phyloP scores from a whole-genome alignment of 108 stramenopile species.

The Nitzschia putrida region DNA sequence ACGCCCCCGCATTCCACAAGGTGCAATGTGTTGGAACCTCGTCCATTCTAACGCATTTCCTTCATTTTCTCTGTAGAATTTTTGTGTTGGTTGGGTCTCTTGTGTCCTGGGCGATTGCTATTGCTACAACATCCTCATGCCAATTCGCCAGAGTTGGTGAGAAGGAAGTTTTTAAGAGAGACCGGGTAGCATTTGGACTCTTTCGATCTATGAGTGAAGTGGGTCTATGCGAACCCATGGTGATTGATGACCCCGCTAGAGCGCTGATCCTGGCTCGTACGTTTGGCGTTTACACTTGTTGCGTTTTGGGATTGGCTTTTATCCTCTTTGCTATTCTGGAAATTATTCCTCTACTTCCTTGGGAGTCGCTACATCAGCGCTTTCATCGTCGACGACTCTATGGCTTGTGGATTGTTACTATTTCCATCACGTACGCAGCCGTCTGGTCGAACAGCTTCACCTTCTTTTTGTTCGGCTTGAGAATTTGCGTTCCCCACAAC shows the following conservation, averaged over 20 bases:
- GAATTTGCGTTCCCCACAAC: neutral
- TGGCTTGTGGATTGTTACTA: neutral
- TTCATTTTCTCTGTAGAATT: too few relatives aligned
- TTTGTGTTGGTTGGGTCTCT: neutral
- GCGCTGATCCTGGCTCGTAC: neutral
- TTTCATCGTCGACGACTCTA: neutral
- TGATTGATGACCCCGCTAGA: neutral
- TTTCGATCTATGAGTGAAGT: neutral
- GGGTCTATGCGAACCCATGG: neutral
- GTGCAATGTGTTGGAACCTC: too few relatives aligned
- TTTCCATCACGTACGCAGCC: neutral
- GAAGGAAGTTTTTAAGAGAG: neutral
- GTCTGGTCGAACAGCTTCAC: neutral
- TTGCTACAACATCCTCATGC: neutral
- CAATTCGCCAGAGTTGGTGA: neutral
- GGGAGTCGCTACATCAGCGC: neutral
- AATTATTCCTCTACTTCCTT: neutral
- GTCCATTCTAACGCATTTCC: too few relatives aligned
- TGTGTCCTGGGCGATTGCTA: neutral
- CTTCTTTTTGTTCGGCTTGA: conserved; percentile 1
- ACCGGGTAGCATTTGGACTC: neutral
- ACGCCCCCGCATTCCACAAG: neutral
- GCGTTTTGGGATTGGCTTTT: neutral
- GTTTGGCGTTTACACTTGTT: neutral
- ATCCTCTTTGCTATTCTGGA: neutral